Percentiles rank a stretch among this genome's conserved stretches.
These are phyloP conservation scores for Ceratocystis harringtonii DNA, from an alignment of 2,329 filamentous ascomycete genomes.

Conservation along the genomic window DNA sequence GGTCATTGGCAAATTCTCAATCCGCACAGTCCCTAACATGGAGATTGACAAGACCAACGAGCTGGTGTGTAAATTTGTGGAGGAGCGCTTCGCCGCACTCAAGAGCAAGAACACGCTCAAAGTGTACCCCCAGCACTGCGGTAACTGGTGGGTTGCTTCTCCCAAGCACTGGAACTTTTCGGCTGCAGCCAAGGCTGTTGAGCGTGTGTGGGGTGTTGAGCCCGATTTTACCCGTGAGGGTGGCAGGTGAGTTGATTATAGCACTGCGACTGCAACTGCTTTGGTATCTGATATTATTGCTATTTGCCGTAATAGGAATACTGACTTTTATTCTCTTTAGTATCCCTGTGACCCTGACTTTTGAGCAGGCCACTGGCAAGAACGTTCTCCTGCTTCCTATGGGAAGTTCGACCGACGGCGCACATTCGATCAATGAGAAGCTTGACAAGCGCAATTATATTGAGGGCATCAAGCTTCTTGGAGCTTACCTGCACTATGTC, in stretches of 20 bases:
- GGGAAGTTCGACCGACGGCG: constrained; percentile 92
- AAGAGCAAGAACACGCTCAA: constrained; percentile 84
- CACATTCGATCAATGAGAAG: constrained; percentile 98
- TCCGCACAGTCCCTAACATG: constrained; percentile 96
- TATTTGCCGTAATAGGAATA: not conserved
- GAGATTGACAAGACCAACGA: constrained; percentile 79
- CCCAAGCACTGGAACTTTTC: constrained; percentile 99
- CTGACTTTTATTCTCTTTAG: constrained; percentile 29
- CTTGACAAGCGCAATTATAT: constrained; percentile 95
- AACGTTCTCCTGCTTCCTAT: constrained; percentile 91
- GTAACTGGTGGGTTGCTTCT: constrained; percentile 97
- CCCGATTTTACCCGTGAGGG: constrained; percentile 94
- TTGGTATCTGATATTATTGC: too few species aligned
- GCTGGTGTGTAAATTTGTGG: constrained; percentile 68
- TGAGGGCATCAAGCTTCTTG: constrained; percentile 89
- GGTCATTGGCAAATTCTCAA: constrained; percentile 95
- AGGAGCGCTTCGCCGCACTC: constrained; percentile 72
- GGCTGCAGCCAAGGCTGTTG: constrained; percentile 86
- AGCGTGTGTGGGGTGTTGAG: constrained; percentile 83
- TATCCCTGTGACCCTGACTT: constrained; percentile 92
- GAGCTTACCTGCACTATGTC: constrained; percentile 90
- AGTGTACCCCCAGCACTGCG: constrained; percentile 69
- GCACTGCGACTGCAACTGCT: not conserved
- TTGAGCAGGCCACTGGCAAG: constrained; percentile 95
- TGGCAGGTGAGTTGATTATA: constrained; percentile 47